Evolutionary conservation across 1,284 basidiomycete genomes (phyloP), one percentile per base, ranked within the genome.

Genomic region (Amylostereum areolatum): DNA sequence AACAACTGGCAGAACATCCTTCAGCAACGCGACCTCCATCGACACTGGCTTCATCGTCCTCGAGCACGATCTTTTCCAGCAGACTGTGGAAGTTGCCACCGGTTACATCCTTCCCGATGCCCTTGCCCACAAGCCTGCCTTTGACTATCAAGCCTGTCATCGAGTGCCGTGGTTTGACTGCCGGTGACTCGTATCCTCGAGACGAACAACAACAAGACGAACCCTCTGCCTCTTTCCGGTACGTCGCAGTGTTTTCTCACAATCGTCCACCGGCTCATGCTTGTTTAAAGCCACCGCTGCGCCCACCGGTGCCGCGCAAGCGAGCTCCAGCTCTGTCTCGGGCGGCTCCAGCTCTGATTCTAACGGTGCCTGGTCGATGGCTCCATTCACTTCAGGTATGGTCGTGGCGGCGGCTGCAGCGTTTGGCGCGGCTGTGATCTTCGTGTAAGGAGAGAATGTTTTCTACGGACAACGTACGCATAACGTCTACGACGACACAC

Each of bases 81-180:
- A 85, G 61, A 70, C 75, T 0, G 83, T 86, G 27, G 79, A 86
- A 53, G 66, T 85, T n/a, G 83, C 83, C 2, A 81, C 78, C 4
- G 84, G 82, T 18, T 86, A 85, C 63, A 81, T 85, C 54, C 71
- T 85, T 25, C 83, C 83, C 2, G 79, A 83, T 57, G 83, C 81
- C 4, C 64, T 83, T 40, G 80, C 80, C 0, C 77, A 77, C 63
- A 67, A 74, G 56, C 78, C 80, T 50, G 62, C 69, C 35, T 80
- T 90, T 69, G 78, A 69, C 40, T n/a, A 81, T 87, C 46, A 59
- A 74, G 58, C 81, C 83, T 11, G 78, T 94, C 61, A 73, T 84
- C 52, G 64, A 71, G 27, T 93, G 91, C 71, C 62, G 87, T 55
- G 75, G 81, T 61, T 72, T 74, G 60, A 67, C 74, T 2, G 52